These are phyloP conservation scores for Fraxinus americana DNA, from an alignment of 257 asterid species.

Conservation along the genomic window DNA sequence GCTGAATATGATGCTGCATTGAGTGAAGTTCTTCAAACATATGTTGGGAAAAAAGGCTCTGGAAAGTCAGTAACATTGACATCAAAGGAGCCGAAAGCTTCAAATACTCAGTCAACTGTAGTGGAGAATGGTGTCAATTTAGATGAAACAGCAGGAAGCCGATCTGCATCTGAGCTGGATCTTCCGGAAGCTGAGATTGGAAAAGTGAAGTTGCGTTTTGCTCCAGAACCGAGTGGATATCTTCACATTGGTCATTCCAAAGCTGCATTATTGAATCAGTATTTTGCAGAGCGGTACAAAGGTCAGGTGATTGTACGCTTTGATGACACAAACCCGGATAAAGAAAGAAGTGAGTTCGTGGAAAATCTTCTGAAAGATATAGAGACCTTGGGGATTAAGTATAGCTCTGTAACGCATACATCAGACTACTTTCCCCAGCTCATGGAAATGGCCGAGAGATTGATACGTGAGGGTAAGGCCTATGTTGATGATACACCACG, in stretches of 20 bases:
- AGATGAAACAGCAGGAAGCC: constrained; percentile 38
- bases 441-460: constrained; percentile 89
- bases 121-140: constrained; percentile 44
- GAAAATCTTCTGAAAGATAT: constrained; percentile 87
- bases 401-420: constrained; percentile 71
- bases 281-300: constrained; percentile 80
- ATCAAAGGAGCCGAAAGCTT: constrained; percentile 51
- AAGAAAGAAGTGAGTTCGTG: constrained; percentile 91
- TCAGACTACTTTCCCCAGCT: constrained; percentile 86
- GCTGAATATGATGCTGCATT: constrained; percentile 58
- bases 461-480: constrained; percentile 79
- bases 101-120: constrained; percentile 40
- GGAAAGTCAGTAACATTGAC: constrained; percentile 56
- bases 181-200: constrained; percentile 88
- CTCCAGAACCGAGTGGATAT: constrained; percentile 97
- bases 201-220: constrained; percentile 80
- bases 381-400: constrained; percentile 79
- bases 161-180: constrained; percentile 57
- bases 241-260: constrained; percentile 97
- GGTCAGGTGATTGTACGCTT: constrained; percentile 78
- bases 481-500: constrained; percentile 89
- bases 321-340: constrained; percentile 95
- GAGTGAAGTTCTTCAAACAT: constrained; percentile 51
- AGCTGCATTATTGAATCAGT: constrained; percentile 87
- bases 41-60: constrained; percentile 62